Percentiles rank a stretch among this genome's conserved stretches.
Evolutionary conservation across 768 basidiomycete species (phyloP).

Genomic region (Candolleomyces efflorescens): DNA sequence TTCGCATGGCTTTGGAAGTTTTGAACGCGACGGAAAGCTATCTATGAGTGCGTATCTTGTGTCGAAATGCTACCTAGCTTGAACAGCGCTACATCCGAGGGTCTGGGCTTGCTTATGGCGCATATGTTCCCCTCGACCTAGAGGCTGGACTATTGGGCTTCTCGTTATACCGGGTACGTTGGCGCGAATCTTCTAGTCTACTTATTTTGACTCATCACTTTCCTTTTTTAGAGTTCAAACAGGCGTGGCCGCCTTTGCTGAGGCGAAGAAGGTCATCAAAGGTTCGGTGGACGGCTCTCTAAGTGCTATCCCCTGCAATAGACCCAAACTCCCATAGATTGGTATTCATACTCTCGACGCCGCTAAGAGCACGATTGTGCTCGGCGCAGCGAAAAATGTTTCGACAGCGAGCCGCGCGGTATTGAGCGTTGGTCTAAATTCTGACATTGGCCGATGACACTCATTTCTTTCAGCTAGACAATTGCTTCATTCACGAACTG

Average conservation of each 20-base stretch:
- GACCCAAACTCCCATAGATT: constrained; percentile 45
- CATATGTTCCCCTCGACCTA: constrained; percentile 64
- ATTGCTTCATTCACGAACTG: constrained; percentile 84
- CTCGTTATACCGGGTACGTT: constrained; percentile 69
- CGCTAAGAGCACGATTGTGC: constrained; percentile 91
- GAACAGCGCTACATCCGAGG: constrained; percentile 85
- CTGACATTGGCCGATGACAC: background rate
- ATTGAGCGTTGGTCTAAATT: constrained; percentile 21
- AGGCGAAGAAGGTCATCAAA: constrained; percentile 72
- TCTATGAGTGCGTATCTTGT: constrained; percentile 67
- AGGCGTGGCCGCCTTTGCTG: constrained; percentile 74
- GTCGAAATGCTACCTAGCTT: constrained; percentile 3
- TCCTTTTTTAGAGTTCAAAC: constrained; percentile 69
- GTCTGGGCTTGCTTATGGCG: constrained; percentile 93
- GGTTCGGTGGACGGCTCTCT: constrained; percentile 84
- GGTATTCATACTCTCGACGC: constrained; percentile 82
- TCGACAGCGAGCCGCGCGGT: constrained; percentile 88
- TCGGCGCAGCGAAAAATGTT: constrained; percentile 70
- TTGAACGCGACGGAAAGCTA: constrained; percentile 93
- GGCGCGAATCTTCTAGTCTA: too few relatives aligned
- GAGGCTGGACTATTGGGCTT: constrained; percentile 79
- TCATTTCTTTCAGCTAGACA: constrained; percentile 44
- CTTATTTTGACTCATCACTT: too few relatives aligned
- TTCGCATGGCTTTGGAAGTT: constrained; percentile 80
- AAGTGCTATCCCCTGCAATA: constrained; percentile 17